A percentile compares a stretch with the other conserved stretches of the same genome.
Evolutionary conservation across 345 rosid species (phyloP).

Genomic region (Dipteronia dyeriana): DNA sequence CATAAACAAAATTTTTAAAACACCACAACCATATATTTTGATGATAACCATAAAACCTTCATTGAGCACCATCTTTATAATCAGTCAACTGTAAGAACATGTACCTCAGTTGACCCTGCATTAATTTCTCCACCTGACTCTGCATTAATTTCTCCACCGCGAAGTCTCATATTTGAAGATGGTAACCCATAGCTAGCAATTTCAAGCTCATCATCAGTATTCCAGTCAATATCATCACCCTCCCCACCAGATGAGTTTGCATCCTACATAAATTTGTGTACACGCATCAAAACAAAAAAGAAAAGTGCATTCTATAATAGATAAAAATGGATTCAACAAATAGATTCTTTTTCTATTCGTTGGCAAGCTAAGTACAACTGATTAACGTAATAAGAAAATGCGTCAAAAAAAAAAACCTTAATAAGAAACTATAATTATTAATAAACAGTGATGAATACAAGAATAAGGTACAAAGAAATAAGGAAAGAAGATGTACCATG

Average conservation of each 20-base stretch:
- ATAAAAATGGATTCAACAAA: not conserved
- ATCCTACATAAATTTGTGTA: conserved; percentile 28
- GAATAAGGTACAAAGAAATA: not conserved
- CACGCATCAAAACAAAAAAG: not conserved
- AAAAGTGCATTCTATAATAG: not conserved
- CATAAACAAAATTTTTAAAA: not conserved
- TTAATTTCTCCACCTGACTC: conserved; percentile 26
- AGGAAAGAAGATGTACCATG: conserved; percentile 22
- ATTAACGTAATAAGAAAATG: not conserved
- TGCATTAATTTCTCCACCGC: conserved; percentile 27
- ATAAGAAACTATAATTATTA: not conserved
- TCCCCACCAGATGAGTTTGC: conserved; percentile 37
- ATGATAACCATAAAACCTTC: not conserved
- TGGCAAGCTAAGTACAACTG: not conserved
- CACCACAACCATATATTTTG: not conserved
- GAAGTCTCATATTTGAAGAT: conserved; percentile 28
- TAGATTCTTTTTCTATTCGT: not conserved
- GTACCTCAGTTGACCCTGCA: conserved; percentile 36
- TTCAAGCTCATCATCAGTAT: conserved; percentile 69
- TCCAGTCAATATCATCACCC: conserved; percentile 53
- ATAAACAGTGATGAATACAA: not conserved
- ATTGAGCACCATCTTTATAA: conserved; percentile 1
- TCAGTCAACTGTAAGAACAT: not conserved
- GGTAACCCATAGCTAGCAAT: conserved; percentile 38
- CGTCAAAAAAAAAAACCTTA: not conserved